Conservation (phyloP, 164 flowering plant genomes). For the Hamamelis virginiana region DNA sequence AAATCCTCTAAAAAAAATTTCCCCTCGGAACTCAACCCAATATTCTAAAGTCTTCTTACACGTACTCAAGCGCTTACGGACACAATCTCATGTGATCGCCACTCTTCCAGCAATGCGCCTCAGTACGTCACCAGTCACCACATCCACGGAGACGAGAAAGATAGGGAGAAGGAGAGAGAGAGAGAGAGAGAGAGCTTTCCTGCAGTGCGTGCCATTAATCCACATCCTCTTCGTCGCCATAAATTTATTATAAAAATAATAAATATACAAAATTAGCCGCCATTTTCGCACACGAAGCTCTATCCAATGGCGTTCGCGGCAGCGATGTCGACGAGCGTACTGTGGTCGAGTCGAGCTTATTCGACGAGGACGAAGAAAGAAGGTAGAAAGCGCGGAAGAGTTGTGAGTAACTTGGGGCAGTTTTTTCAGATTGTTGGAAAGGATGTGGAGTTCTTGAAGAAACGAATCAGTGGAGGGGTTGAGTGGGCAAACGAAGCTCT, state of each 20-base stretch:
- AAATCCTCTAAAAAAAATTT: too few relatives aligned
- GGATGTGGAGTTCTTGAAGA: slow-evolving; percentile 60
- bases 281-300: neutral
- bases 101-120: too few relatives aligned
- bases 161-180: too few relatives aligned
- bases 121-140: too few relatives aligned
- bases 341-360: neutral
- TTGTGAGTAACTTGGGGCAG: slow-evolving; percentile 34
- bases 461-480: slow-evolving; percentile 38
- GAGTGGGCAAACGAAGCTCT: slow-evolving; percentile 57
- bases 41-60: too few relatives aligned
- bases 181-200: too few relatives aligned
- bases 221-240: neutral
- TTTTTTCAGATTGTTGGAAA: slow-evolving; percentile 57
- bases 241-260: slow-evolving; percentile 1
- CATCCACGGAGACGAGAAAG: too few relatives aligned
- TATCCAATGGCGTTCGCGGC: neutral
- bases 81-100: too few relatives aligned
- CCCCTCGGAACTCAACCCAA: too few relatives aligned
- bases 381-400: slow-evolving; percentile 9
- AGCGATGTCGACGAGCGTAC: neutral
- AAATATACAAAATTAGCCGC: slow-evolving; percentile 4
- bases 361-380: neutral
- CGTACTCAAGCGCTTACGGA: too few relatives aligned
- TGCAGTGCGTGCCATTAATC: too few relatives aligned